phyloP scores from a whole-genome alignment of 257 asterid species.

The Mentha longifolia region DNA sequence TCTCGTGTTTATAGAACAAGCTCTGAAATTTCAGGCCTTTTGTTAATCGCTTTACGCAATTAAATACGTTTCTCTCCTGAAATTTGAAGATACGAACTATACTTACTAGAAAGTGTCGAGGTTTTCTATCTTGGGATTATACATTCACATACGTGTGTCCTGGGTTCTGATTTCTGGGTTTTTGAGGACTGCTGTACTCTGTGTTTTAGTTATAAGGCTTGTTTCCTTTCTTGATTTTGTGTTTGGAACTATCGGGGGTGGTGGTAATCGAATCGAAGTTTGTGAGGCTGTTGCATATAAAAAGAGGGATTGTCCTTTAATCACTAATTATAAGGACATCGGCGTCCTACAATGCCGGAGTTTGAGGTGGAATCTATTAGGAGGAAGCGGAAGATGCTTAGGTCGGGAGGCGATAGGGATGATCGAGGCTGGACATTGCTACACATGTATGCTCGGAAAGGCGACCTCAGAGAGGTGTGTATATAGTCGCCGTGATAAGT shows the following conservation, averaged over 20 bases:
- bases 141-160: background rate
- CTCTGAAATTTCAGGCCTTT: conserved; percentile 34
- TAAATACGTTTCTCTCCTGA: conserved; percentile 35
- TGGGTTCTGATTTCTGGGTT: conserved; percentile 14
- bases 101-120: background rate
- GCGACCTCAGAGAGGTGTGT: conserved; percentile 85
- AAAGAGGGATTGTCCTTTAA: conserved; percentile 11
- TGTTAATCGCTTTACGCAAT: conserved; percentile 17
- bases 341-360: conserved; percentile 47
- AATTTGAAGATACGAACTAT: conserved; percentile 27
- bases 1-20: conserved; percentile 15
- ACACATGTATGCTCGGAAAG: conserved; percentile 78
- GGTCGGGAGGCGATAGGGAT: conserved; percentile 64
- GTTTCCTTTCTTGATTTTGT: conserved; percentile 11
- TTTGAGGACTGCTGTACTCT: conserved; percentile 23
- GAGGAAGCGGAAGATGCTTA: conserved; percentile 49
- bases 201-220: conserved; percentile 1
- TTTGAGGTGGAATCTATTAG: conserved; percentile 52
- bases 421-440: conserved; percentile 96
- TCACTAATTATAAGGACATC: conserved; percentile 1
- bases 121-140: conserved; percentile 16
- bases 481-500: background rate
- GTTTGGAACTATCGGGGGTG: conserved; percentile 15
- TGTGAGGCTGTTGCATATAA: conserved; percentile 11
- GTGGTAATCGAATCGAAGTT: conserved; percentile 29